These are phyloP conservation scores for Rubus parviflorus DNA, from an alignment of 306 rosid species.

Conservation along the genomic window DNA sequence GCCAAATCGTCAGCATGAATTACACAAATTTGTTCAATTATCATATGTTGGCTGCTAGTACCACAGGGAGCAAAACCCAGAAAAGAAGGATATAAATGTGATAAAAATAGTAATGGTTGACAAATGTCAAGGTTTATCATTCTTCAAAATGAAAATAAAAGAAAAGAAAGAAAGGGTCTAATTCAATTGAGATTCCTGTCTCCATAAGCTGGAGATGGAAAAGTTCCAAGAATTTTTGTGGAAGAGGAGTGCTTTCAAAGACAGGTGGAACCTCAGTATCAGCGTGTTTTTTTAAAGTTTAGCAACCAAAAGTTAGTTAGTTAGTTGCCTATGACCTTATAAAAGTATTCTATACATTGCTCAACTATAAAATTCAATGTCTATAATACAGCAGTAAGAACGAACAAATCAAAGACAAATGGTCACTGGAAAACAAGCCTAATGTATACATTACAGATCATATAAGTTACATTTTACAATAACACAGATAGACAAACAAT, in stretches of 20 bases:
- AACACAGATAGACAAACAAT: not conserved
- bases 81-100: not conserved
- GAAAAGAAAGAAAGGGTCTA: too few species aligned
- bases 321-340: not conserved
- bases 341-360: not conserved
- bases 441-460: not conserved
- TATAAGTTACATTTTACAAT: not conserved
- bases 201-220: not conserved
- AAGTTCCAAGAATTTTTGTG: not conserved
- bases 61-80: not conserved
- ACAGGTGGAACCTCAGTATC: not conserved
- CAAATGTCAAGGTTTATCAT: not conserved
- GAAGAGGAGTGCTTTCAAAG: not conserved
- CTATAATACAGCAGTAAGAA: not conserved
- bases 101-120: constrained; percentile 6
- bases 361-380: not conserved
- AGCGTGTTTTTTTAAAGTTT: not conserved
- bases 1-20: not conserved
- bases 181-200: not conserved
- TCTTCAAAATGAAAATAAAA: not conserved
- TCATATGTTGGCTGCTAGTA: not conserved
- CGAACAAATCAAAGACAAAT: not conserved
- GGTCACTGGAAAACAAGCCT: not conserved
- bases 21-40: not conserved
- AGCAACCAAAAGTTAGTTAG: not conserved